Conservation (phyloP, 1,284 basidiomycete species). For the Ganoderma boninense region DNA sequence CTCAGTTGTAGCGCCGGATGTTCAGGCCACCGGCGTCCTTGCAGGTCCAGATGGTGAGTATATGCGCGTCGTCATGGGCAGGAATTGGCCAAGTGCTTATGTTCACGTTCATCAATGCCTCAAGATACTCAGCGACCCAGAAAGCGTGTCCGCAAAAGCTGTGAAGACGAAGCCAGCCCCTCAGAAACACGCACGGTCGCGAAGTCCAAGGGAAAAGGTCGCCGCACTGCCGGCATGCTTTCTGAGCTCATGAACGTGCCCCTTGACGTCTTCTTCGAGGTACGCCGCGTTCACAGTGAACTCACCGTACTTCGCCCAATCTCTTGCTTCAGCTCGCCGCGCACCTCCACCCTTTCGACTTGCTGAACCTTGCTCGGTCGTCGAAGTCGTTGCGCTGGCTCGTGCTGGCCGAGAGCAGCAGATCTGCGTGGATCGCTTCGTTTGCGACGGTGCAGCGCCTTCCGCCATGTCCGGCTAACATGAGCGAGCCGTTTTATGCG, state of each 20-base stretch:
- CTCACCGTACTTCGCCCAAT: no score
- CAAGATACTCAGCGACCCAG: background rate
- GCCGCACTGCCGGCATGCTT: background rate
- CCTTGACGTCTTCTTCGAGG: background rate
- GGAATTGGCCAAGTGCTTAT: background rate
- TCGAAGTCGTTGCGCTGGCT: conserved; percentile 18
- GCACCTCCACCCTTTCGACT: conserved; percentile 15
- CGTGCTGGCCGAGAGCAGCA: conserved; percentile 25
- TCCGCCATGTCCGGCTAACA: background rate
- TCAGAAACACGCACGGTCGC: background rate
- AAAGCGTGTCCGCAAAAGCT: background rate
- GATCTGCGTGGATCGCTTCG: conserved; percentile 29
- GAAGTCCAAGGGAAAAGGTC: background rate
- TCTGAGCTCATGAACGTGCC: conserved; percentile 5
- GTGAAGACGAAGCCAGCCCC: background rate
- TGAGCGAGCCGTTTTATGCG: background rate
- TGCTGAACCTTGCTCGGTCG: conserved; percentile 12
- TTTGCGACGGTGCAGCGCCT: conserved; percentile 5
- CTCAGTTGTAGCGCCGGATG: background rate
- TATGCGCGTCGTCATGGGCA: background rate
- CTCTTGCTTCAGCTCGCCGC: conserved; percentile 8
- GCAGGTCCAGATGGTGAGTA: background rate
- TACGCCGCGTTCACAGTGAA: background rate
- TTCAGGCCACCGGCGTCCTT: background rate
- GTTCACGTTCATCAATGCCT: background rate